Evolutionary conservation across 768 basidiomycete genomes (phyloP).

Genomic region (Mycena metata): DNA sequence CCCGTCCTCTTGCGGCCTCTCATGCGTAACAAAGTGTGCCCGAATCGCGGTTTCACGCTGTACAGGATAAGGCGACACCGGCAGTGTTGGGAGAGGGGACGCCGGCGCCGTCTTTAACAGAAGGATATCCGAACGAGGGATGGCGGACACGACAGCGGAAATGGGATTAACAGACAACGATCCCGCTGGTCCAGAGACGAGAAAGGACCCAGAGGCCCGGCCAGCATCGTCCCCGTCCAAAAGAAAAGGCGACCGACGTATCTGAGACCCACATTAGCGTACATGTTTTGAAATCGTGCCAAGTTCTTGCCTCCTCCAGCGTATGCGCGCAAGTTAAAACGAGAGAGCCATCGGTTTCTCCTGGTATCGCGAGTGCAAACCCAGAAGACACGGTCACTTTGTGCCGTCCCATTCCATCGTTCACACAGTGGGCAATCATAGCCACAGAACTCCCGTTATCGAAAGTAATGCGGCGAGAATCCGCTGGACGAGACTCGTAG

Average conservation of each 20-base stretch:
- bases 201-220: conserved; percentile 57
- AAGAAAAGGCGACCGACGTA: conserved; percentile 51
- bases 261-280: conserved; percentile 43
- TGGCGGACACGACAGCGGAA: conserved; percentile 63
- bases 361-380: conserved; percentile 61
- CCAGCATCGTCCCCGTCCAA: conserved; percentile 26
- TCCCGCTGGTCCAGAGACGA: conserved; percentile 55
- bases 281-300: conserved; percentile 7
- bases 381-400: conserved; percentile 69
- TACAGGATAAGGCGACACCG: conserved; percentile 75
- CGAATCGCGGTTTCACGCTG: conserved; percentile 59
- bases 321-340: conserved; percentile 75
- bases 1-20: conserved; percentile 52
- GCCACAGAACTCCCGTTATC: conserved; percentile 53
- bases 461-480: conserved; percentile 45
- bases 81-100: conserved; percentile 58
- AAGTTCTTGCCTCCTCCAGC: conserved; percentile 64
- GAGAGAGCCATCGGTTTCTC: conserved; percentile 44
- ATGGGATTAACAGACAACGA: conserved; percentile 55
- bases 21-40: conserved; percentile 67
- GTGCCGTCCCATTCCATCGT: conserved; percentile 48
- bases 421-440: conserved; percentile 66
- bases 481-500: conserved; percentile 64
- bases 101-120: conserved; percentile 51
- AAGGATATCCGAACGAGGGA: conserved; percentile 71